These are phyloP conservation scores for Clavispora phyllophila DNA, from an alignment of 805 yeast genomes.

Conservation along the genomic window DNA sequence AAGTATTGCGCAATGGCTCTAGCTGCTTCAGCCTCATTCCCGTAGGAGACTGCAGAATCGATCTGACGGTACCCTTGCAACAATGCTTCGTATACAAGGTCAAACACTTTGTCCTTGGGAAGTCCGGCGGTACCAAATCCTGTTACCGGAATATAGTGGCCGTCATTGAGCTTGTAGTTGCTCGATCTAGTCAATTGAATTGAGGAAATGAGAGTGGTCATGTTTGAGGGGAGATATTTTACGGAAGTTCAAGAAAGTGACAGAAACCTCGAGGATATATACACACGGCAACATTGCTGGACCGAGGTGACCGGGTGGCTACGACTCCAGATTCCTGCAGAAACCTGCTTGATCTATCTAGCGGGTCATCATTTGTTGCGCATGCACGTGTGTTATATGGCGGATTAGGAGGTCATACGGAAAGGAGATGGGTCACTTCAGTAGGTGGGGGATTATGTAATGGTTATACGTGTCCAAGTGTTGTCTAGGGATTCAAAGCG, in stretches of 20 bases:
- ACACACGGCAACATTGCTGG: background rate
- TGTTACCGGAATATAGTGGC: slow-evolving; percentile 49
- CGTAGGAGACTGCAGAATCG: slow-evolving; percentile 67
- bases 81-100: slow-evolving; percentile 53
- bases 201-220: slow-evolving; percentile 33
- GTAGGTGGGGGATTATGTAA: too few species aligned
- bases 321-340: background rate
- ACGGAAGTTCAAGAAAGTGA: background rate
- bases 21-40: slow-evolving; percentile 58
- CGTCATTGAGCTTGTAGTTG: slow-evolving; percentile 47
- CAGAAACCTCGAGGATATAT: background rate
- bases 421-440: background rate
- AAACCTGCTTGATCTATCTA: background rate
- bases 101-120: slow-evolving; percentile 32
- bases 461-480: too few species aligned
- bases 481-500: too few species aligned
- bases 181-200: slow-evolving; percentile 31
- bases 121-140: slow-evolving; percentile 53
- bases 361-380: background rate
- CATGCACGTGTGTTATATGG: background rate
- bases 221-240: slow-evolving; percentile 10
- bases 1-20: slow-evolving; percentile 54
- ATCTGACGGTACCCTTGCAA: slow-evolving; percentile 66
- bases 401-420: too few species aligned
- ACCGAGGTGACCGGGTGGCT: background rate